These are phyloP conservation scores for Amanita rubescens DNA, from an alignment of 768 basidiomycete genomes.

Conservation along the genomic window DNA sequence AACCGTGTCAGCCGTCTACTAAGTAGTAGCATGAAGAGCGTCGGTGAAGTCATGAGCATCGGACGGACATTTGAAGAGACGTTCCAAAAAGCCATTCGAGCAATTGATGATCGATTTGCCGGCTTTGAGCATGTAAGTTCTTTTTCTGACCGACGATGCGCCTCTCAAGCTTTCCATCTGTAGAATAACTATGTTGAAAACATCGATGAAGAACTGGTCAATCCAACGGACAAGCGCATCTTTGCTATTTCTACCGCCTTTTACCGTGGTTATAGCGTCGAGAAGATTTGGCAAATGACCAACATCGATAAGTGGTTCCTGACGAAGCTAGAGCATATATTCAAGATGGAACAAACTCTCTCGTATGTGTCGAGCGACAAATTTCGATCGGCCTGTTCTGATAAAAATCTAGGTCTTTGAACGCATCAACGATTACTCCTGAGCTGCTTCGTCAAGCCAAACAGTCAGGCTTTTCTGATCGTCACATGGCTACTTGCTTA, in stretches of 20 bases:
- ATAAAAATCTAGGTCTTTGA: conserved; percentile 42
- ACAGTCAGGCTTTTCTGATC: conserved; percentile 94
- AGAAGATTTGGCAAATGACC: conserved; percentile 96
- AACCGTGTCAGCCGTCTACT: conserved; percentile 84
- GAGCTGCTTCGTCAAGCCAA: conserved; percentile 75
- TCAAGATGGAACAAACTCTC: conserved; percentile 69
- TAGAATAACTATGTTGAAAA: conserved; percentile 86
- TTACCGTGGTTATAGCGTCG: conserved; percentile 86
- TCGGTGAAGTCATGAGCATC: conserved; percentile 99
- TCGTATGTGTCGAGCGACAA: conserved; percentile 42
- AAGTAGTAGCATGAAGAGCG: conserved; percentile 97
- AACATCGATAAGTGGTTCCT: conserved; percentile 99
- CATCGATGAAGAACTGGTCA: conserved; percentile 86
- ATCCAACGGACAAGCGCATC: conserved; percentile 95
- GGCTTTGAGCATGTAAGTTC: conserved; percentile 75
- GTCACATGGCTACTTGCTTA: conserved; percentile 76
- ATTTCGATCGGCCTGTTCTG: not conserved
- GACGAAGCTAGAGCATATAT: conserved; percentile 78
- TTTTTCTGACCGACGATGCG: not conserved
- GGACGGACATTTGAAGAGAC: conserved; percentile 98
- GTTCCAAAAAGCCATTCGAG: conserved; percentile 94
- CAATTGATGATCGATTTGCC: conserved; percentile 91
- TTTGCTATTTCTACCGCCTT: conserved; percentile 96
- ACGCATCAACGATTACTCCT: conserved; percentile 53
- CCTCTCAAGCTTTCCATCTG: not conserved